Conservation (phyloP, 345 rosid species). For the Citrus mangshanensis region DNA sequence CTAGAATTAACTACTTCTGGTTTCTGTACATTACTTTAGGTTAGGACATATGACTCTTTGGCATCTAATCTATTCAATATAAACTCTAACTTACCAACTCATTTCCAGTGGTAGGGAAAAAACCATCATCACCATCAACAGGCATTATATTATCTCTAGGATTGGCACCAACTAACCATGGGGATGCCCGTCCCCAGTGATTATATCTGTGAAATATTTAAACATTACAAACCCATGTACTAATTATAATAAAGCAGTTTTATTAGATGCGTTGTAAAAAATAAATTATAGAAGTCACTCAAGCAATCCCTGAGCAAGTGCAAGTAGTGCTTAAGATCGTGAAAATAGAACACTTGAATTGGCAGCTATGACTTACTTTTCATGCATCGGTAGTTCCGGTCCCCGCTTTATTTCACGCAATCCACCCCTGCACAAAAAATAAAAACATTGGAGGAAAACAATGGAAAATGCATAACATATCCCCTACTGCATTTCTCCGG, state of each 20-base stretch:
- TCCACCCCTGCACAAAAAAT: constrained; percentile 38
- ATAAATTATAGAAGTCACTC: background rate
- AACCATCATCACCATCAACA: constrained; percentile 81
- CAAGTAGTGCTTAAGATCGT: background rate
- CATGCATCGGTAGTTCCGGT: constrained; percentile 58
- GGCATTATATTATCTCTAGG: constrained; percentile 91
- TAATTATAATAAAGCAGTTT: background rate
- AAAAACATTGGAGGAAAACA: background rate
- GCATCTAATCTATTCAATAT: background rate
- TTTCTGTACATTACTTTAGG: constrained; percentile 48
- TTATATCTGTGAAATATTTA: constrained; percentile 42
- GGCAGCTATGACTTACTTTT: constrained; percentile 57
- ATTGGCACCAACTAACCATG: constrained; percentile 72
- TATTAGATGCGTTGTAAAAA: background rate
- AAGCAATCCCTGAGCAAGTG: background rate
- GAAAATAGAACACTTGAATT: background rate
- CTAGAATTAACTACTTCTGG: constrained; percentile 77
- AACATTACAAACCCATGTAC: constrained; percentile 3
- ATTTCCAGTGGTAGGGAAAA: constrained; percentile 83
- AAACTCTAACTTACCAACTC: constrained; percentile 61
- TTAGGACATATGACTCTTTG: constrained; percentile 4
- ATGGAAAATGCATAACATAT: background rate
- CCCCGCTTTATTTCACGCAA: constrained; percentile 44
- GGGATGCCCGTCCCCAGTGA: constrained; percentile 84
- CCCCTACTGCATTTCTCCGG: background rate